Percentiles rank a stretch among this genome's conserved stretches.
Evolutionary conservation across 2,329 filamentous ascomycete genomes (phyloP).

Genomic region (Trichoderma oligosporum): DNA sequence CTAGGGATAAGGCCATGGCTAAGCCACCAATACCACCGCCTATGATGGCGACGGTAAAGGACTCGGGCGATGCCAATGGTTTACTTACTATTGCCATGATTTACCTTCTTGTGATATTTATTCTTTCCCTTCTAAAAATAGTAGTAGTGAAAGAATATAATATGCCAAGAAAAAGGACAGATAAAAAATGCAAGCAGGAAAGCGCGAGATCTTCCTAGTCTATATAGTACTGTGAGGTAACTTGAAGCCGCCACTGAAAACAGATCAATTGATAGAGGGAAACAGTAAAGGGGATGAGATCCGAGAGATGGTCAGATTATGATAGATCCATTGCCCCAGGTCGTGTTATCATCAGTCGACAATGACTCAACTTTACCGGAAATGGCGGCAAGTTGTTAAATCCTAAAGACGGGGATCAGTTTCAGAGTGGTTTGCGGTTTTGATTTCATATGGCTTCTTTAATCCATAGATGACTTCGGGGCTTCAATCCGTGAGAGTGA

Average conservation of each 20-base stretch:
- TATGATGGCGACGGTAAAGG: constrained; percentile 9
- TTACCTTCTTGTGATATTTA: neutral
- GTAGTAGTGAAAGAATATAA: neutral
- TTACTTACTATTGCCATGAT: constrained; percentile 4
- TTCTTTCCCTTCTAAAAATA: neutral
- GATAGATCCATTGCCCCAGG: constrained; percentile 5
- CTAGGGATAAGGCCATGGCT: constrained; percentile 3
- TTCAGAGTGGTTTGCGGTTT: neutral
- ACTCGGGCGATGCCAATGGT: neutral
- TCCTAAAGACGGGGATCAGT: too few species aligned
- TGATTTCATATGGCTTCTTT: neutral
- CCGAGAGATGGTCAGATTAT: constrained; percentile 10
- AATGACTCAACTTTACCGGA: neutral
- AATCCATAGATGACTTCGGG: neutral
- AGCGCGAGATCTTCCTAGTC: constrained; percentile 3
- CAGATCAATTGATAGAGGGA: neutral
- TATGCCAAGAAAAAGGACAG: neutral
- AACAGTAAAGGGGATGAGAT: constrained; percentile 2
- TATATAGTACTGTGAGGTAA: constrained; percentile 1
- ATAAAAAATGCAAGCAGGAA: neutral
- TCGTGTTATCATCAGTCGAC: neutral
- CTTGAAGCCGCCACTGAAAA: neutral
- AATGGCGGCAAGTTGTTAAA: neutral
- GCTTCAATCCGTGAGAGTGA: neutral
- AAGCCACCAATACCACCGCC: constrained; percentile 9